A percentile compares a stretch with the other conserved stretches of the same genome.
Conservation (phyloP, 2,329 filamentous ascomycete species). For the Tolypocladium ophioglossoides region DNA sequence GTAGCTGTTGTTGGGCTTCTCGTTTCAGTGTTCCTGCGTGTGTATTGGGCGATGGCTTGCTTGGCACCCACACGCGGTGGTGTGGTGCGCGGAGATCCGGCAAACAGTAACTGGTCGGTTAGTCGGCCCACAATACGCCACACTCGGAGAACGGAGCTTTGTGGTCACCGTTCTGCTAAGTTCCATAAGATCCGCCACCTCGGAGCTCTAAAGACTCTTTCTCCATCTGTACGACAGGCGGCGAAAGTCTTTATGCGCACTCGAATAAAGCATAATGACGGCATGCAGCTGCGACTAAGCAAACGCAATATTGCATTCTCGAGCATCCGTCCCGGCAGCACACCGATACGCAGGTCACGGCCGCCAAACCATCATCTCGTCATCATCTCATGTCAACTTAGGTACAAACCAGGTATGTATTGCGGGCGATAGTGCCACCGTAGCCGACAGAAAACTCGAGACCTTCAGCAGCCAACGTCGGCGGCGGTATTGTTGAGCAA, state of each 20-base stretch:
- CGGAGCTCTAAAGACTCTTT: no score
- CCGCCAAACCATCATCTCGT: not conserved
- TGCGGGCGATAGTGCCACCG: not conserved
- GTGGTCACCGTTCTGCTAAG: not conserved
- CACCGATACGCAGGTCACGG: not conserved
- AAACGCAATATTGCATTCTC: not conserved
- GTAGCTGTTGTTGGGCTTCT: no score
- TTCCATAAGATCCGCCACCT: not conserved
- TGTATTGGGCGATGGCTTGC: no score
- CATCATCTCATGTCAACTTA: not conserved
- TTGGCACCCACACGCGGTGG: no score
- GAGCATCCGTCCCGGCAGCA: not conserved
- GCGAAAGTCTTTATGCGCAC: not conserved
- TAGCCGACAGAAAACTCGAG: no score
- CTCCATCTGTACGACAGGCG: not conserved
- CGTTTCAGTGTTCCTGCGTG: no score
- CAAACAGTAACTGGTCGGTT: no score
- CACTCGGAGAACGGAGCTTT: no score
- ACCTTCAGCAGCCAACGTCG: not conserved
- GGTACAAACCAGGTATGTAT: not conserved
- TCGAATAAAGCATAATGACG: not conserved
- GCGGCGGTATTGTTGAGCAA: not conserved
- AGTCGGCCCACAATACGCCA: no score
- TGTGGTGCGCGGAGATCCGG: no score
- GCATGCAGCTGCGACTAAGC: not conserved